Percentiles rank a stretch among this genome's conserved stretches.
Evolutionary conservation across 179 eudicot species (phyloP).

Genomic region (Camellia oleifera): DNA sequence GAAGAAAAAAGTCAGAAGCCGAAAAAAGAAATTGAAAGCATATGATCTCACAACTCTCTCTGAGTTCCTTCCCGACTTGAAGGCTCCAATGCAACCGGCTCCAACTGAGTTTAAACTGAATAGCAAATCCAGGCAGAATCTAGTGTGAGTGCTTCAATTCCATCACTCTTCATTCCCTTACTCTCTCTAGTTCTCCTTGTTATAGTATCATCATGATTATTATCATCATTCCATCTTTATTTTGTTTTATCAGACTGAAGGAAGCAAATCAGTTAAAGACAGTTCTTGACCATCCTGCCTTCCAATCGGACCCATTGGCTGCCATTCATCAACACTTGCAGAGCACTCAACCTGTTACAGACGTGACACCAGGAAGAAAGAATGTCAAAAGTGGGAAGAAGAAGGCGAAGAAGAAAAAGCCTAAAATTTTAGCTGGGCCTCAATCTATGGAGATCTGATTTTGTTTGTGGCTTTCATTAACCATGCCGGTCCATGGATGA

Average conservation of each 20-base stretch:
- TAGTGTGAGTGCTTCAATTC: slow-evolving; percentile 55
- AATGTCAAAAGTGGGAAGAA: slow-evolving; percentile 35
- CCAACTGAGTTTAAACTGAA: slow-evolving; percentile 46
- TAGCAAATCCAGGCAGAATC: slow-evolving; percentile 58
- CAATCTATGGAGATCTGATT: slow-evolving; percentile 70
- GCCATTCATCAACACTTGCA: slow-evolving; percentile 77
- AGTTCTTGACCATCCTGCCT: slow-evolving; percentile 54
- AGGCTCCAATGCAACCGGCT: slow-evolving; percentile 27
- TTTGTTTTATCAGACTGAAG: slow-evolving; percentile 48
- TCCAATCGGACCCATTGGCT: slow-evolving; percentile 70
- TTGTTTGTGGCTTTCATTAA: neutral
- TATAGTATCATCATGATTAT: neutral
- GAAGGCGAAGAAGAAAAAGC: slow-evolving; percentile 47
- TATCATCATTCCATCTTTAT: neutral
- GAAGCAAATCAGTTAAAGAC: slow-evolving; percentile 57
- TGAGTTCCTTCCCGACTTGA: slow-evolving; percentile 70
- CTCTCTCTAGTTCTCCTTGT: neutral
- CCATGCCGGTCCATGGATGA: neutral
- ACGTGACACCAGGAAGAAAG: slow-evolving; percentile 43
- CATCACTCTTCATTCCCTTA: neutral
- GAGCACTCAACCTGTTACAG: slow-evolving; percentile 66
- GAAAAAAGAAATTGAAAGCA: slow-evolving; percentile 72
- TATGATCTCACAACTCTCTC: slow-evolving; percentile 77
- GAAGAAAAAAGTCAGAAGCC: slow-evolving; percentile 49
- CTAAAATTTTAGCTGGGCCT: slow-evolving; percentile 34